These are phyloP conservation scores for Zasmidium cellare DNA, from an alignment of 2,329 filamentous ascomycete genomes.

Conservation along the genomic window DNA sequence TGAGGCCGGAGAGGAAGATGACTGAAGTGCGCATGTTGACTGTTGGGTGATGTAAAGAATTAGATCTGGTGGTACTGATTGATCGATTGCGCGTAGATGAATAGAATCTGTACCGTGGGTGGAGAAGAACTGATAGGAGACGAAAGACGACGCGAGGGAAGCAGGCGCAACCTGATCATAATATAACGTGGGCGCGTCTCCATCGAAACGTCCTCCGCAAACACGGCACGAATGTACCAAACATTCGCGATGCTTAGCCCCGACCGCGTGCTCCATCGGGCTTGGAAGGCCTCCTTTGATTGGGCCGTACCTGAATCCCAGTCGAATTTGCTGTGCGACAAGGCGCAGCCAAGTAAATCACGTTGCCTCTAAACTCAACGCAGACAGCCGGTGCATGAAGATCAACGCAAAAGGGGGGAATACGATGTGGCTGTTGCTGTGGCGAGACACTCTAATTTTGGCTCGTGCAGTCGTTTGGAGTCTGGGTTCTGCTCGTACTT, in stretches of 20 bases:
- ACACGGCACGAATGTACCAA: neutral
- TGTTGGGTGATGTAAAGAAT: neutral
- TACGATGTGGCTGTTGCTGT: neutral
- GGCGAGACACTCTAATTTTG: neutral
- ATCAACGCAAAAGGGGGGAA: neutral
- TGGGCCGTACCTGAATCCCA: neutral
- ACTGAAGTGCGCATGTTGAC: constrained; percentile 24
- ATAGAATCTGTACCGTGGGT: neutral
- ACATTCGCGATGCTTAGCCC: neutral
- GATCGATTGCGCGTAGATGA: neutral
- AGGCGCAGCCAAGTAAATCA: neutral
- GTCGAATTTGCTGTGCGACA: neutral
- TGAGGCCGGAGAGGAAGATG: constrained; percentile 24
- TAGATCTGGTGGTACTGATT: neutral
- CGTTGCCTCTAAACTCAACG: neutral
- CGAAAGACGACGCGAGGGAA: neutral
- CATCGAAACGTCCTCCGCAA: neutral
- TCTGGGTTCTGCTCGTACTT: too few species aligned
- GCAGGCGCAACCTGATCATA: neutral
- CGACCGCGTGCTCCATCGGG: neutral
- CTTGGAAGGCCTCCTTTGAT: neutral
- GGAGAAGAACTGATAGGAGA: neutral
- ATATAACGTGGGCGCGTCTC: neutral
- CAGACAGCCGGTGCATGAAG: neutral
- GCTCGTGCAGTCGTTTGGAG: too few species aligned